phyloP scores from a whole-genome alignment of 768 basidiomycete species.

The Hericium rajendrae region DNA sequence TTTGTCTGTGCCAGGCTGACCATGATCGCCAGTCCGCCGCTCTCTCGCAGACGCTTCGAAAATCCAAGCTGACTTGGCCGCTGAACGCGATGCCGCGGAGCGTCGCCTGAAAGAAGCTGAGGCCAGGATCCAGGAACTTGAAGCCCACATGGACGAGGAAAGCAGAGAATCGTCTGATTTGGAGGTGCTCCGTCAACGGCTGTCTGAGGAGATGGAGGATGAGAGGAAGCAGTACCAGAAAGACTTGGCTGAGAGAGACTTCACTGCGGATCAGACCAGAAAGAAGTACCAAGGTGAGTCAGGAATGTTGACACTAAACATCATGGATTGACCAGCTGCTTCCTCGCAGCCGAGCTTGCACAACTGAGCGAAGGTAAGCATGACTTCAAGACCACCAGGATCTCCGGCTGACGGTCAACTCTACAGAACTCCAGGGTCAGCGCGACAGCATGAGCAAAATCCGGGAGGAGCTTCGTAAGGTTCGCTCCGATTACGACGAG shows the following conservation, averaged over 20 bases:
- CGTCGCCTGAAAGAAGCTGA: conserved; percentile 41
- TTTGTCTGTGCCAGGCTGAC: neutral
- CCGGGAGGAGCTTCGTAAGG: conserved; percentile 72
- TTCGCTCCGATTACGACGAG: conserved; percentile 67
- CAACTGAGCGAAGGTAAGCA: conserved; percentile 66
- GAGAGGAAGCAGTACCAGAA: conserved; percentile 72
- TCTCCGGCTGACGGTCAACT: neutral
- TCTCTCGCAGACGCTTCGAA: conserved; percentile 55
- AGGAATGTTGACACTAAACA: neutral
- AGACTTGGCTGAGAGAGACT: conserved; percentile 72
- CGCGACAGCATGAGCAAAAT: conserved; percentile 66
- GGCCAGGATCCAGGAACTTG: conserved; percentile 45
- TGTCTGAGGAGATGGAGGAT: conserved; percentile 71
- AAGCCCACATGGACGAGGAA: conserved; percentile 56
- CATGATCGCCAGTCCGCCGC: conserved; percentile 39
- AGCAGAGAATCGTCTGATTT: conserved; percentile 59
- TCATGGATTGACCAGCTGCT: neutral
- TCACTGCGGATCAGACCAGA: conserved; percentile 67
- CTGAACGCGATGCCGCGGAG: conserved; percentile 44
- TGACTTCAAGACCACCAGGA: neutral
- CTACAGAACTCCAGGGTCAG: conserved; percentile 64
- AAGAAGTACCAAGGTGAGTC: conserved; percentile 75
- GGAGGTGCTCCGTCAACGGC: conserved; percentile 50
- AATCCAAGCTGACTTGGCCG: conserved; percentile 36
- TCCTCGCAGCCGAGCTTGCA: conserved; percentile 53